Base-by-base conservation (phyloP, 305 asterid species). In the Fraxinus paxiana region DNA sequence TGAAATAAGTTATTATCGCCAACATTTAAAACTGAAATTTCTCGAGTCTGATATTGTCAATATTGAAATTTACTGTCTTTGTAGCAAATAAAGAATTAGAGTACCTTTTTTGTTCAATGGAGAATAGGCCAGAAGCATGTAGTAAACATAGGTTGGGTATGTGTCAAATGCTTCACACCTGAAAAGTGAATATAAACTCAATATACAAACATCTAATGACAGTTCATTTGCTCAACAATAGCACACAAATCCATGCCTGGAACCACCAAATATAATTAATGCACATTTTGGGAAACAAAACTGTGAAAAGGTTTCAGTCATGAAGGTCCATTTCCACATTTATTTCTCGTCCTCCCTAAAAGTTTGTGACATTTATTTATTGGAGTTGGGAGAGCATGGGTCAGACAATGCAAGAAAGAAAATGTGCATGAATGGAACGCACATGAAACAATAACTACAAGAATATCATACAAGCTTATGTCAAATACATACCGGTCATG, bases 81-180 rank as follows among this genome's bases (percentile, higher is more conserved):
- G 67, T 59, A 65, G 79, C 80, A 76, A 30, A 20, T 2, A 6
- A 56, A 17, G 48, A 76, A 72, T 26, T 74, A 13, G 70, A 35
- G 41, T 83, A 85, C 98, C 98, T 91, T 87, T 88, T 94, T 61
- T 65, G 87, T 86, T 94, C 97, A 20, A 82, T 46, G 26, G 90
- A 88, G 89, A 94, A 90, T 80, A 94, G 97, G 79, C 95, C 95
- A 12, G 96, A 91, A 26, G 98, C 98, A 48, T 94, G 96, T 84
- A 94, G 84, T 34, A 94, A 84, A 85, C 98, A 28, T 94, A 93
- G 86, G 97, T 92, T 4, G 97, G 98, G 81, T 90, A 94, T 22
- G 98, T 93, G 84, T 94, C 97, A 63, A 94, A 90, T 76, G 98
- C 89, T 80, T 94, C 98, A 77, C 97, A 94, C 98, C 97, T 94